phyloP scores from a whole-genome alignment of 768 basidiomycete species.

The Suillus alpinus region DNA sequence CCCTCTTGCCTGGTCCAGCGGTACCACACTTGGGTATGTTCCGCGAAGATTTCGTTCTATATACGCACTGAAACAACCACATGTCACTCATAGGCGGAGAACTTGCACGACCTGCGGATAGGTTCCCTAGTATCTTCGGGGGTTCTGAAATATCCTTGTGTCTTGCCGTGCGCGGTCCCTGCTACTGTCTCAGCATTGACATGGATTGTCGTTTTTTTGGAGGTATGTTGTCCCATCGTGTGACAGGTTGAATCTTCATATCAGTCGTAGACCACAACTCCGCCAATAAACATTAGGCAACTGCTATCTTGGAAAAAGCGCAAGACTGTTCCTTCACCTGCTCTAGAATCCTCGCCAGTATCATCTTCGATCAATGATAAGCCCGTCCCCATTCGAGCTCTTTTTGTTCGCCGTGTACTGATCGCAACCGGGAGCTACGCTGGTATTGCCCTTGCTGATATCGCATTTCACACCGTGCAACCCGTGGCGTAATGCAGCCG shows the following conservation, averaged over 20 bases:
- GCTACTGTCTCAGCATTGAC: conserved; percentile 52
- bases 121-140: conserved; percentile 62
- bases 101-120: conserved; percentile 61
- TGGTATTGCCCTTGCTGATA: conserved; percentile 56
- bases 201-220: conserved; percentile 49
- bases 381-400: conserved; percentile 42
- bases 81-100: conserved; percentile 71
- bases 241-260: neutral
- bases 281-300: neutral
- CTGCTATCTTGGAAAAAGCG: neutral
- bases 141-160: conserved; percentile 59
- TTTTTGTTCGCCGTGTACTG: conserved; percentile 50
- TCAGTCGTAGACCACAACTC: neutral
- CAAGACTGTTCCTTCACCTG: neutral
- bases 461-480: conserved; percentile 47
- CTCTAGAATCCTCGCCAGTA: neutral
- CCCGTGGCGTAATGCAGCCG: conserved; percentile 47
- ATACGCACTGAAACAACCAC: conserved; percentile 5
- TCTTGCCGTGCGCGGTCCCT: conserved; percentile 65
- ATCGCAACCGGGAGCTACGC: conserved; percentile 59
- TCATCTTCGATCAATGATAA: neutral
- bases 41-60: neutral
- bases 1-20: conserved; percentile 47
- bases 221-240: conserved; percentile 31
- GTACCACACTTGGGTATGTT: conserved; percentile 41